phyloP scores from a whole-genome alignment of 2,329 filamentous ascomycete genomes.

The Arthrinium puccinioides region DNA sequence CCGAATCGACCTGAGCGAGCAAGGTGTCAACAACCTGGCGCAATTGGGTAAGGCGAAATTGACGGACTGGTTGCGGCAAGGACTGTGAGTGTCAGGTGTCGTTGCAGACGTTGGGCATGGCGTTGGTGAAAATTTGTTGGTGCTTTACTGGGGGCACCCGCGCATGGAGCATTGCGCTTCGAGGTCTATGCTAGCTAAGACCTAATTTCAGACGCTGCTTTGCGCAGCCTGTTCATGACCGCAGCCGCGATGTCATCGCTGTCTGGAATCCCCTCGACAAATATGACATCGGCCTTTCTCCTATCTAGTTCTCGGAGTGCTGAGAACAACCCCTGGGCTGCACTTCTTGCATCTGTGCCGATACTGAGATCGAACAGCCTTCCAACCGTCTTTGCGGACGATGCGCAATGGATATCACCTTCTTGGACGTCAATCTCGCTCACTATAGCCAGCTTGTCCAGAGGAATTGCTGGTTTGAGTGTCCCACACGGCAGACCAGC shows the following conservation, averaged over 20 bases:
- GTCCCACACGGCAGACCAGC: conserved; percentile 30
- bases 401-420: conserved; percentile 28
- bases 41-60: conserved; percentile 90
- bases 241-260: conserved; percentile 78
- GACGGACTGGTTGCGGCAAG: conserved; percentile 84
- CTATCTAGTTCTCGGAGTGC: conserved; percentile 80
- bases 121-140: conserved; percentile 18
- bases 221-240: conserved; percentile 76
- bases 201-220: conserved; percentile 60
- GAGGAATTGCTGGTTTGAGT: conserved; percentile 20
- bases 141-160: conserved; percentile 14
- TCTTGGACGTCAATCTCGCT: conserved; percentile 32
- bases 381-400: conserved; percentile 24
- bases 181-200: conserved; percentile 24
- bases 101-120: conserved; percentile 15
- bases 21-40: conserved; percentile 88
- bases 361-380: conserved; percentile 64
- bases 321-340: conserved; percentile 84
- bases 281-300: conserved; percentile 71
- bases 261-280: conserved; percentile 81
- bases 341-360: conserved; percentile 61
- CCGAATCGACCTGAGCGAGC: conserved; percentile 91
- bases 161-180: conserved; percentile 10
- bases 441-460: too few species aligned
- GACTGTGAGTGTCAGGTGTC: conserved; percentile 42